These are phyloP conservation scores for Rhinocladiella similis DNA, from an alignment of 2,329 filamentous ascomycete species.

Conservation along the genomic window DNA sequence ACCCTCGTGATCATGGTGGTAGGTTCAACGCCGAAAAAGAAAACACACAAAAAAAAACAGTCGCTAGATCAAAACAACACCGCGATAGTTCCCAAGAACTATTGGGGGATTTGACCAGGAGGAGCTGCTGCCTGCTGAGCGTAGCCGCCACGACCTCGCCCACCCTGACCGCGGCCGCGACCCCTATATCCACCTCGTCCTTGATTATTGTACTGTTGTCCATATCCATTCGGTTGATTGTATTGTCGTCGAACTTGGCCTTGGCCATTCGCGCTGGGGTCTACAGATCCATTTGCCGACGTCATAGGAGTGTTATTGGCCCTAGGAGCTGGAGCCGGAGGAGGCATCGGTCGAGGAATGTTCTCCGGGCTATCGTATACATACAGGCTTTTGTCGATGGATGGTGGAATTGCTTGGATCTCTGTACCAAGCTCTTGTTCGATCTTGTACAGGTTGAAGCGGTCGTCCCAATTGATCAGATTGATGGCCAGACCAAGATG, in stretches of 20 bases:
- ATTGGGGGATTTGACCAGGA: slow-evolving; percentile 21
- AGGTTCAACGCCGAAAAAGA: slow-evolving; percentile 18
- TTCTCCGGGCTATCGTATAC: slow-evolving; percentile 96
- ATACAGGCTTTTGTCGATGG: slow-evolving; percentile 96
- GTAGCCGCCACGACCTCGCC: slow-evolving; percentile 32
- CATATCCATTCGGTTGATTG: slow-evolving; percentile 24
- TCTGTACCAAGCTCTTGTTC: slow-evolving; percentile 96
- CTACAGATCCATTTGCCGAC: slow-evolving; percentile 5
- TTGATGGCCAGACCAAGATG: slow-evolving; percentile 98
- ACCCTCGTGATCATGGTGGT: slow-evolving; percentile 25
- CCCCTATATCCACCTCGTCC: slow-evolving; percentile 42
- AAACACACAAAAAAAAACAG: slow-evolving; percentile 7
- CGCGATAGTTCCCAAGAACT: not conserved
- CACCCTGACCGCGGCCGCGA: slow-evolving; percentile 45
- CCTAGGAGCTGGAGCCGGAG: slow-evolving; percentile 33
- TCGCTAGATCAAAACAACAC: slow-evolving; percentile 8
- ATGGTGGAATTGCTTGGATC: slow-evolving; percentile 91
- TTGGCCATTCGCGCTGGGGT: slow-evolving; percentile 11
- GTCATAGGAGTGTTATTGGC: slow-evolving; percentile 14
- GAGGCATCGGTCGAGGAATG: slow-evolving; percentile 73
- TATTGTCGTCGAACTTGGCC: slow-evolving; percentile 18
- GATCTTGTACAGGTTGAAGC: slow-evolving; percentile 98
- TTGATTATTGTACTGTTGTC: slow-evolving; percentile 36
- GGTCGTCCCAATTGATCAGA: slow-evolving; percentile 98
- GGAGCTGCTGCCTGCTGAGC: slow-evolving; percentile 15